Conservation (phyloP, 2,329 filamentous ascomycete species). For the Xylaria multiplex region DNA sequence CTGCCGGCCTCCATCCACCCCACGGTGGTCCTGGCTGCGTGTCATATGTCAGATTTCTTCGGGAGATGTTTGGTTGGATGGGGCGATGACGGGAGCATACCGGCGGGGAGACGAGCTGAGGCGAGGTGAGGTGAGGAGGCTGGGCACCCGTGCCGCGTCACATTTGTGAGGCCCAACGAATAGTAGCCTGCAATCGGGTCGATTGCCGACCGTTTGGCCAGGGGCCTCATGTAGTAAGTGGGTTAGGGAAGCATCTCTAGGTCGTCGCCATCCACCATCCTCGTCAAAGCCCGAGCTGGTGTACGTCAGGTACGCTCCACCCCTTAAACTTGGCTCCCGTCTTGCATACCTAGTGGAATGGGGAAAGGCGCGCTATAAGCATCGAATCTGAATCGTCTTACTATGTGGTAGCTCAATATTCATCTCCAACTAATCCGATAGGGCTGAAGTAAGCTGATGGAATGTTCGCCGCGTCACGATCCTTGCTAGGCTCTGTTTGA, state of each 20-base stretch:
- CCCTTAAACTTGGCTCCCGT: background rate
- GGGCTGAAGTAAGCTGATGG: background rate
- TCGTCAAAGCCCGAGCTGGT: conserved; percentile 14
- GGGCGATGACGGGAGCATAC: conserved; percentile 3
- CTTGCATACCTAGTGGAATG: conserved; percentile 9
- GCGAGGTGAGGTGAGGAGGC: conserved; percentile 23
- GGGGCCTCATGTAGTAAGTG: conserved; percentile 21
- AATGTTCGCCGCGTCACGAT: conserved; percentile 15
- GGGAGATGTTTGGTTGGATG: conserved; percentile 24
- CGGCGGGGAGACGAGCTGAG: conserved; percentile 13
- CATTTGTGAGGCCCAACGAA: conserved; percentile 27
- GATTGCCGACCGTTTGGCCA: conserved; percentile 28
- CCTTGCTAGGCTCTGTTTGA: conserved; percentile 9
- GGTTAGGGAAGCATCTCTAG: conserved; percentile 35
- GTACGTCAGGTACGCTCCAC: background rate
- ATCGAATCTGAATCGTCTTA: background rate
- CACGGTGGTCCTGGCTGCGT: conserved; percentile 22
- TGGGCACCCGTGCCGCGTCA: conserved; percentile 15
- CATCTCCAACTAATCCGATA: background rate
- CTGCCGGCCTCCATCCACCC: conserved; percentile 28
- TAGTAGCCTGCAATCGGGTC: conserved; percentile 28
- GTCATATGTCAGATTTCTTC: conserved; percentile 31
- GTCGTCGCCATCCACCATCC: conserved; percentile 13
- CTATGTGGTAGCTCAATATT: background rate
- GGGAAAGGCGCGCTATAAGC: background rate